Evolutionary conservation across 441 rosid genomes (phyloP), one percentile per base, ranked within the genome.

Genomic region (Syzygium syzygioides): DNA sequence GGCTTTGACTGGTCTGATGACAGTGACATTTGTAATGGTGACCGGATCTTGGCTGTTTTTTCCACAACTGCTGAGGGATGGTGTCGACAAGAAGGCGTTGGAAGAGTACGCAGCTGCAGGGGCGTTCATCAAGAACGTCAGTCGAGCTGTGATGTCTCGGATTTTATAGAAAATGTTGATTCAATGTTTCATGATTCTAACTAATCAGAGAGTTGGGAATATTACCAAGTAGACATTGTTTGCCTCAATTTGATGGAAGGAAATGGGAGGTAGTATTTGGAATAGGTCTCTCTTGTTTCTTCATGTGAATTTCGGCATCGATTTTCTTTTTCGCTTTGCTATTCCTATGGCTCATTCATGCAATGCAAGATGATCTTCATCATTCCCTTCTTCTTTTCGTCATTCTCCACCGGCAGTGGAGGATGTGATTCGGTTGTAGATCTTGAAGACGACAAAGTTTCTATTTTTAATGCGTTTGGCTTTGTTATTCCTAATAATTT

Each of bases 1-100:
- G 88, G 68, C 71, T 9, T 62, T 89, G 30, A 60, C 90, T 0
- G 56, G 91, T 60, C 87, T 50, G 11, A 30, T 92, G 87, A 91
- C 93, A 14, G 10, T 92, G 60, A 88, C 54, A 30, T 92, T 94
- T 54, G 86, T 93, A 26, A 37, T 88, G 48, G 80, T 86, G 25
- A 90, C 94, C 4, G 89, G 79, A 8, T 55, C 50, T n/a, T 90
- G 94, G 93, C 48, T 91, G 89, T 92, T 94, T 89, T 71, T 91
- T 30, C 92, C 95, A 9, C 93, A 60, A 26, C 18, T 92, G 2
- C 17, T 86, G 52, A 92, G 92, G 79, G 79, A 71, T 56, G 91
- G 90, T 2, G 89, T 87, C 84, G 89, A 88, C 53, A 91, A 84
- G n/a, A 90, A 76, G 89, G 53, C n/a, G 15, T 71, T 71, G 50